Evolutionary conservation across 139 green algal species (phyloP), one percentile per base, ranked within the genome.

Genomic region (Desmodesmus armatus): DNA sequence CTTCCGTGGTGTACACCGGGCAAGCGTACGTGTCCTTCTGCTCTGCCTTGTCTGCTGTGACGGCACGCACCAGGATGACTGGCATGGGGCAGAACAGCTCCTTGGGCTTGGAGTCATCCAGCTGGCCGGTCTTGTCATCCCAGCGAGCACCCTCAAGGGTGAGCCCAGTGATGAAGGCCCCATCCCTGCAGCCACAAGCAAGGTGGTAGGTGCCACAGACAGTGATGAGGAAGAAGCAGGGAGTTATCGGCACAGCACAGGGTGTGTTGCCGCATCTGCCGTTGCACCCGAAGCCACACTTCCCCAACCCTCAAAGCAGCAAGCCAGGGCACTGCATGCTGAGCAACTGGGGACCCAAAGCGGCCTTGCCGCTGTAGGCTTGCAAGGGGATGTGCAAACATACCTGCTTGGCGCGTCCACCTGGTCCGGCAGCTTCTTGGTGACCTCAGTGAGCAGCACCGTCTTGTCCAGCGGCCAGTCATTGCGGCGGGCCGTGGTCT

Each of bases 381-480:
- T 47, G 31, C n/a, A 27, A 33, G n/a, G 33, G 31, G 9, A 31
- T 37, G 13, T 17, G 69, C 70, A 76, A 40, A 27, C 49, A 0
- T 19, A 82, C 76, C 76, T 91, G 21, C 90, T 91, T n/a, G 95
- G 90, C 13, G 89, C 92, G 58, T 98, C 94, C 19, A 98, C 90
- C 82, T 96, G 91, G 72, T 98, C 94, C 1, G 90, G 89, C 41
- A 49, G 71, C 87, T 97, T 97, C 89, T 96, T 97, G 13, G 96
- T 98, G 15, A 97, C 95, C 85, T 96, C 90, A 13, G 92, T 94
- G 41, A 97, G 71, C 31, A 96, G 87, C 72, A 94, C 91, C 9
- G 94, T 96, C 81, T 94, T 95, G 87, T 98, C 96, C 53, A 99
- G 91, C 9, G 96, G 92, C 95, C 96, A 99, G 84, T 96, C 95